Evolutionary conservation across 306 rosid species (phyloP), one percentile per base, ranked within the genome.

Genomic region (Macrotyloma uniflorum): DNA sequence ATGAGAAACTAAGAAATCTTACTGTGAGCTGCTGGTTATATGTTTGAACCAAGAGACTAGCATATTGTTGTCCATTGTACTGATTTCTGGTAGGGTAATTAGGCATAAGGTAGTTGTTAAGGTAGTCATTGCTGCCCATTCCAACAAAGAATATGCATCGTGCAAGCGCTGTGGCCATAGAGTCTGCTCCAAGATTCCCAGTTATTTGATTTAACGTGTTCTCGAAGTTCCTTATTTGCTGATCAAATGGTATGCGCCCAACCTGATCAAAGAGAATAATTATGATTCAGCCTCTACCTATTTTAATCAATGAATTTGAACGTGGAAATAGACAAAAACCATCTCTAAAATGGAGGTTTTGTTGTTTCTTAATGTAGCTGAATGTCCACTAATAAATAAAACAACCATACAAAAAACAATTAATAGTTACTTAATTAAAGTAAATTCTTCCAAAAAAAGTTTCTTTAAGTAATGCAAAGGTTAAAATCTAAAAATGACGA

Each of bases 81-180:
- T 95, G 97, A 63, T 71, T 83, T 51, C 87, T 73, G 6, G 98
- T 95, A 12, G 86, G 77, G 65, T 89, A 92, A 64, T 95, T 95
- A 45, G 98, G 98, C 98, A 95, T 95, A 19, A 95, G 98, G 71
- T 92, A 92, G 70, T 92, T 95, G 82, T 95, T 95, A 2, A 95
- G 86, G 85, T 95, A 95, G 88, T 95, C 98, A 76, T 95, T 95
- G 90, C 96, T 91, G 8, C 98, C 98, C 97, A 95, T 92, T 82
- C 96, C 98, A 24, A 95, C 88, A 67, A 91, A 95, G 87, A 92
- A 92, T 12, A 94, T 74, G 80, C 93, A 88, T 20, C 66, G 74
- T 30, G 84, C 86, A 51, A 89, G 87, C 0, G 73, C 82, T 38
- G 67, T 50, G 1, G 88, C 89, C 85, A 88, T 70, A 20, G 85